Conservation (phyloP, 2,329 filamentous ascomycete genomes). For the Trichoderma brevicompactum region DNA sequence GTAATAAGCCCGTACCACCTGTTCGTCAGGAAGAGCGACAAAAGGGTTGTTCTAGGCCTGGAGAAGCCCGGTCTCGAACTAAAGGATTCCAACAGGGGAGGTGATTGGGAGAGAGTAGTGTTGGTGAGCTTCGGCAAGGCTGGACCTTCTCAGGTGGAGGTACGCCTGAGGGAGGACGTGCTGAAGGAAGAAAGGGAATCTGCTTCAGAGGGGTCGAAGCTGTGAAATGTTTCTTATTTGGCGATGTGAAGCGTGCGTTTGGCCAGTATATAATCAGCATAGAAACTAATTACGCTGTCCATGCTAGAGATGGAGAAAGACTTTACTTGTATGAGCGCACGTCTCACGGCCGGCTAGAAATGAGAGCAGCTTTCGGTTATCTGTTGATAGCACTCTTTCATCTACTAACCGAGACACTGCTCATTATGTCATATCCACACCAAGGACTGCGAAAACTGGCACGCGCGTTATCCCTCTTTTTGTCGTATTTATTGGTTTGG, state of each 20-base stretch:
- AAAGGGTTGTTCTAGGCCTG: slow-evolving; percentile 58
- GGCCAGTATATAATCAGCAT: not conserved
- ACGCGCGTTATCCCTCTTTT: not conserved
- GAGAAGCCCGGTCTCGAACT: slow-evolving; percentile 63
- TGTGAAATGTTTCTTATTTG: slow-evolving; percentile 32
- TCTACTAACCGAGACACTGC: no score
- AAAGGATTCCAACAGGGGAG: slow-evolving; percentile 51
- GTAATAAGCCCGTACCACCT: slow-evolving; percentile 62
- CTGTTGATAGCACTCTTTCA: no score
- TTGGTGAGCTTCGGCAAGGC: slow-evolving; percentile 58
- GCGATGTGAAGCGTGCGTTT: not conserved
- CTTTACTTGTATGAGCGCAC: not conserved
- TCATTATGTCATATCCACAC: not conserved
- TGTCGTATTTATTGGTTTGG: not conserved
- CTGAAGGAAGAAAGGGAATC: slow-evolving; percentile 50
- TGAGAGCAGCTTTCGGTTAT: not conserved
- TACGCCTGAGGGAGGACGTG: slow-evolving; percentile 55
- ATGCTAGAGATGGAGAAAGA: not conserved
- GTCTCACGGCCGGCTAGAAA: not conserved
- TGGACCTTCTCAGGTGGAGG: slow-evolving; percentile 58
- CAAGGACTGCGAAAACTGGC: not conserved
- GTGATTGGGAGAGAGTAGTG: slow-evolving; percentile 64
- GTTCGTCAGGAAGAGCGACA: slow-evolving; percentile 50
- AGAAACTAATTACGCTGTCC: not conserved
- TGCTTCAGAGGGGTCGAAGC: slow-evolving; percentile 36